Base-by-base conservation (phyloP, 2,329 filamentous ascomycete genomes). In the Aspergillus sp. region DNA sequence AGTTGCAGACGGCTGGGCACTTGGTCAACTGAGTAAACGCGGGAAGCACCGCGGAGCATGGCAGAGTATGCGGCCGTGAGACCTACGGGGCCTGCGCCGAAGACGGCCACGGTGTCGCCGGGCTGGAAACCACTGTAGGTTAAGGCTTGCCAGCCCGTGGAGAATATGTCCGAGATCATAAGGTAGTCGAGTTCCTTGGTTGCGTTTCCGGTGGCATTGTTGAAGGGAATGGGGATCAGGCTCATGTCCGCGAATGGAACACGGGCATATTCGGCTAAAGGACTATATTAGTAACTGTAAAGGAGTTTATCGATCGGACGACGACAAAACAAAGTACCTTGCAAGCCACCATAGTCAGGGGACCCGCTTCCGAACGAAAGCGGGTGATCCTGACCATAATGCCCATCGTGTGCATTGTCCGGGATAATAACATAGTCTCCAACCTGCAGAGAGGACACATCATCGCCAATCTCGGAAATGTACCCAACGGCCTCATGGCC, bases 11-110 rank as follows among this genome's bases (percentile, higher is more conserved):
- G 78, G 65, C 86, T 84, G 0, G 80, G 77, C 0, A 88, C 84
- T 25, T 82, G 82, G 61, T 89, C 87, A 3, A 89, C 83, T 0
- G 87, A 83, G 55, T 79, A 89, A 0, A 89, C 83, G 15, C 77
- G 80, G 7, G 81, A 83, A 1, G 86, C 87, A 3, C 86, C 87
- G 0, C 86, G 80, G 3, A 89, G 70, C 1, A 82, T 71, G 0
- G 82, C 87, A 0, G 81, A 86, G 69, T 88, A 88, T 4, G 86
- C 86, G 3, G 85, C 84, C 82, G 88, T 87, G 4, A 88, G 71
- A 1, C 87, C 86, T 1, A 89, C 85, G 0, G 86, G 86, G 0
- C 86, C 85, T 2, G 83, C 84, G 0, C 86, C 87, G 57, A 88
- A 88, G 2, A 88, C 80, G 1, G 85, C 86, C 2, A 88, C 80